phyloP scores from a whole-genome alignment of 257 asterid genomes.

The Solanum paucissectum region DNA sequence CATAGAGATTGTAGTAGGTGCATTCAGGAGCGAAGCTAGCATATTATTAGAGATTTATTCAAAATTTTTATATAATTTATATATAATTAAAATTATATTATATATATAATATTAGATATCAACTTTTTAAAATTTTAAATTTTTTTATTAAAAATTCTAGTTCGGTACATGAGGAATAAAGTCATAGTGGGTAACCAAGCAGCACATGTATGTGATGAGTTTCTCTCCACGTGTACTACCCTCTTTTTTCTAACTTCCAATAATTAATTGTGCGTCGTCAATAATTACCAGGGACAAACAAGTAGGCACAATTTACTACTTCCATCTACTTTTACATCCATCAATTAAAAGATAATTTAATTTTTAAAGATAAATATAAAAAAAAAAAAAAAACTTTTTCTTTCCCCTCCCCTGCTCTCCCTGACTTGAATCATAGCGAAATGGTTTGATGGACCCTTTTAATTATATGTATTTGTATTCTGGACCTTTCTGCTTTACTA shows the following conservation, averaged over 20 bases:
- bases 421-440: too few species aligned
- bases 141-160: too few species aligned
- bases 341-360: neutral
- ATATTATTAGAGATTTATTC: neutral
- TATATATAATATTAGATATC: too few species aligned
- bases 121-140: too few species aligned
- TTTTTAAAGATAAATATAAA: too few species aligned
- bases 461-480: too few species aligned
- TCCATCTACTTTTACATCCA: neutral
- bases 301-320: neutral
- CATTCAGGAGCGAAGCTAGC: too few species aligned
- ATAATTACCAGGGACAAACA: neutral
- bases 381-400: too few species aligned
- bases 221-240: neutral
- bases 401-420: neutral
- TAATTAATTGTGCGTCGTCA: neutral
- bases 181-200: neutral
- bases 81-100: too few species aligned
- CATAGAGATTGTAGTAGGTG: too few species aligned
- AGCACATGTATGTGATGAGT: neutral
- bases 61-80: fast-evolving
- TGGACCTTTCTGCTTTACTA: fast-evolving
- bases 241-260: neutral
- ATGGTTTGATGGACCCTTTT: too few species aligned
- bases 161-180: neutral